These are phyloP conservation scores for Xylaria intraflava DNA, from an alignment of 495 filamentous ascomycete species.

Conservation along the genomic window DNA sequence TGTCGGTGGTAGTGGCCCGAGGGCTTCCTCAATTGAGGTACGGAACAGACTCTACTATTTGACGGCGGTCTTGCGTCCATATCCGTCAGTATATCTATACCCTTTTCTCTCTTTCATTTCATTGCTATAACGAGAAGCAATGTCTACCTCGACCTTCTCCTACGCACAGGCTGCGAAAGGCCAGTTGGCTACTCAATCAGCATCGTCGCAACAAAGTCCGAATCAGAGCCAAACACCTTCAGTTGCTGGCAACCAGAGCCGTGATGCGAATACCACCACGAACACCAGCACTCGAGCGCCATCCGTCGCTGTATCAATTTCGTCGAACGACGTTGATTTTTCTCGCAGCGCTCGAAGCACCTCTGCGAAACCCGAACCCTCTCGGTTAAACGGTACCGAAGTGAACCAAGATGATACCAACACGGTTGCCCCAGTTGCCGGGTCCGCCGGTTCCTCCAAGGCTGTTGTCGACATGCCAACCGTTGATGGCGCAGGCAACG, in stretches of 20 bases:
- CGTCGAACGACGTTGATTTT: constrained; percentile 51
- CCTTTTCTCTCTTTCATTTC: constrained; percentile 18
- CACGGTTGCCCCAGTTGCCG: background rate
- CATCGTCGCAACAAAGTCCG: constrained; percentile 51
- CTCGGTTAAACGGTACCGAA: constrained; percentile 14
- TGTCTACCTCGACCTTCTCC: constrained; percentile 57
- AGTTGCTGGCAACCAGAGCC: constrained; percentile 57
- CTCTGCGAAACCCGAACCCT: constrained; percentile 23
- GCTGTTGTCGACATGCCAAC: constrained; percentile 20
- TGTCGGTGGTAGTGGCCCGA: constrained; percentile 25
- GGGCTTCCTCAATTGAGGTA: constrained; percentile 20
- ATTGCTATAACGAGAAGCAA: constrained; percentile 22
- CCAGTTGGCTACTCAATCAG: constrained; percentile 29
- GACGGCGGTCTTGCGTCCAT: constrained; percentile 12
- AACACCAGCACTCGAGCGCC: constrained; percentile 26
- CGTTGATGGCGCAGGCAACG: constrained; percentile 15
- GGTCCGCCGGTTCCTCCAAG: constrained; percentile 15
- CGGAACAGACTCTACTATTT: constrained; percentile 18
- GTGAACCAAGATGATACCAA: constrained; percentile 15
- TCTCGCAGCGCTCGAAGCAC: constrained; percentile 24
- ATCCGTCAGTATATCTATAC: constrained; percentile 9
- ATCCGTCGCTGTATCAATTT: constrained; percentile 46
- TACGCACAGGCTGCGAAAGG: constrained; percentile 95
- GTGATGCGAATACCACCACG: constrained; percentile 55
- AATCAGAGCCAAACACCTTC: constrained; percentile 62